Conservation (phyloP, 2,329 filamentous ascomycete species). For the Xylariaceae sp. region DNA sequence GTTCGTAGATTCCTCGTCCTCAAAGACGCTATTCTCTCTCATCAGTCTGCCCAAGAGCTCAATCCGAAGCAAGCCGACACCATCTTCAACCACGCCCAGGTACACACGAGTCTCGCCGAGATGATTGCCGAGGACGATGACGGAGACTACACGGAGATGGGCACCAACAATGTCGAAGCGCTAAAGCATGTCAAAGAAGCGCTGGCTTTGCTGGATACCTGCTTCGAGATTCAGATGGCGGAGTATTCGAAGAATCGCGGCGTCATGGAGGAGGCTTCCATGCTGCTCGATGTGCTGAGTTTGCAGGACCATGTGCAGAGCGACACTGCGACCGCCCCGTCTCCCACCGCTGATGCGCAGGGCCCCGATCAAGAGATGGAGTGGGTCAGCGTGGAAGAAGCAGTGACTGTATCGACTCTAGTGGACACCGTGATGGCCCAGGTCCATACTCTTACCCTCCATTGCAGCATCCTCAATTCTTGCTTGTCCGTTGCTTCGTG, state of each 20-base stretch:
- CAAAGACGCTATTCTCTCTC: conserved; percentile 56
- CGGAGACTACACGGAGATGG: background rate
- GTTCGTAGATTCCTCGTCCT: conserved; percentile 50
- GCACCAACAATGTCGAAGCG: conserved; percentile 32
- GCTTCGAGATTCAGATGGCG: conserved; percentile 47
- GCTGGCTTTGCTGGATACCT: conserved; percentile 33
- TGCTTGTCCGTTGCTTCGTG: conserved; percentile 7
- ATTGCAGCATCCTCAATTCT: conserved; percentile 44
- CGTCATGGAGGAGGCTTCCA: conserved; percentile 19
- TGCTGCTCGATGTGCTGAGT: conserved; percentile 24
- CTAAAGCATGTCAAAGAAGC: conserved; percentile 37
- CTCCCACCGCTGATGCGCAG: conserved; percentile 24
- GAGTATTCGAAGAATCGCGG: conserved; percentile 24
- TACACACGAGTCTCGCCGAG: conserved; percentile 62
- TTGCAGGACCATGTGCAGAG: background rate
- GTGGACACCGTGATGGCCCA: conserved; percentile 64
- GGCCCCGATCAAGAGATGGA: conserved; percentile 42
- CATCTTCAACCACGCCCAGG: conserved; percentile 67
- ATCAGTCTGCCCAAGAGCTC: conserved; percentile 55
- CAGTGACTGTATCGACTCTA: conserved; percentile 58
- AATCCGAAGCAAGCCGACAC: conserved; percentile 60
- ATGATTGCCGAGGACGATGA: conserved; percentile 48
- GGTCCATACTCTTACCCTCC: conserved; percentile 48
- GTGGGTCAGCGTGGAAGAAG: conserved; percentile 63
- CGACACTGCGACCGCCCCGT: background rate